phyloP scores from a whole-genome alignment of 2,329 filamentous ascomycete genomes.

The Lachnellula subtilissima region DNA sequence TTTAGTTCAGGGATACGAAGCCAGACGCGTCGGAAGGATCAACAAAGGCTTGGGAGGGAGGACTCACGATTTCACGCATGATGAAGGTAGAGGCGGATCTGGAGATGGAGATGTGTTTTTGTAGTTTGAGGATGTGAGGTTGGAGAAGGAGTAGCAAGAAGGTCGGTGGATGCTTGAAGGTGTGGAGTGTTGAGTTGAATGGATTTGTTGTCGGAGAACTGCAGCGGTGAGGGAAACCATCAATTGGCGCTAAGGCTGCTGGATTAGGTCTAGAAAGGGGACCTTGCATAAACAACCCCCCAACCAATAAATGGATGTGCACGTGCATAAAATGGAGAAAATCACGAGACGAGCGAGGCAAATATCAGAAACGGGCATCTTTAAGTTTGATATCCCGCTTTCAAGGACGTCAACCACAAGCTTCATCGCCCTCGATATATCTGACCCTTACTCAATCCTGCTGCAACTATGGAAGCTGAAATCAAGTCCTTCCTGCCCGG shows the following conservation, averaged over 20 bases:
- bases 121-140: slow-evolving; percentile 1
- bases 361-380: neutral
- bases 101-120: slow-evolving; percentile 14
- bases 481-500: slow-evolving; percentile 79
- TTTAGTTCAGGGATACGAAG: slow-evolving; percentile 32
- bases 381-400: neutral
- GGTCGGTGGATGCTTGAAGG: slow-evolving; percentile 16
- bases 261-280: slow-evolving; percentile 2
- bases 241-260: neutral
- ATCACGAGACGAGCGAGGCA: slow-evolving; percentile 1
- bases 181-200: slow-evolving; percentile 19
- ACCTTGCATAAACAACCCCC: slow-evolving; percentile 10
- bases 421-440: neutral
- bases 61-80: slow-evolving; percentile 71
- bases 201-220: slow-evolving; percentile 18
- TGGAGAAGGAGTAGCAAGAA: slow-evolving; percentile 13
- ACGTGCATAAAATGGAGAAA: neutral
- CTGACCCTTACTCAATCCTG: neutral
- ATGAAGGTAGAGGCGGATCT: slow-evolving; percentile 39
- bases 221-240: slow-evolving; percentile 11
- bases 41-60: slow-evolving; percentile 8
- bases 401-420: neutral
- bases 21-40: slow-evolving; percentile 36
- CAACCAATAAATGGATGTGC: slow-evolving; percentile 1
- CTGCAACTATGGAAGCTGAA: slow-evolving; percentile 70